Conservation (phyloP, 805 yeast genomes). For the Barnettozyma populi region DNA sequence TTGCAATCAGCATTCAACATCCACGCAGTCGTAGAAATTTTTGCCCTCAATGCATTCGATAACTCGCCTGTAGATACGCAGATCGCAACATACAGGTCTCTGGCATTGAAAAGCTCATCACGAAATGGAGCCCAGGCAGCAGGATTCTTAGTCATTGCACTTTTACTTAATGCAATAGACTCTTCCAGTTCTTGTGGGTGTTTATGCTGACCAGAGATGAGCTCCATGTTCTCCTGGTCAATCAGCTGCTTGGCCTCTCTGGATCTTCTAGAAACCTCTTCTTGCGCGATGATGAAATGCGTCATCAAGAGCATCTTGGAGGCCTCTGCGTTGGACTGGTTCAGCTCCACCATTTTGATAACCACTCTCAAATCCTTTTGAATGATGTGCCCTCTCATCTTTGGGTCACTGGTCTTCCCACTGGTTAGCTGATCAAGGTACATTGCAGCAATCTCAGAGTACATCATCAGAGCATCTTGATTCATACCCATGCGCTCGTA, state of each 20-base stretch:
- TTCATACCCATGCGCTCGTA: constrained; percentile 60
- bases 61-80: constrained; percentile 67
- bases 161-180: constrained; percentile 1
- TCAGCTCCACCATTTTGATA: constrained; percentile 58
- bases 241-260: constrained; percentile 29
- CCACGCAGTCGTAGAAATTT: constrained; percentile 59
- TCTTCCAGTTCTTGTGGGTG: constrained; percentile 8
- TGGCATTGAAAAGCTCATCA: constrained; percentile 70
- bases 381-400: constrained; percentile 48
- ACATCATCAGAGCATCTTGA: constrained; percentile 61
- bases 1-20: constrained; percentile 70
- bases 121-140: constrained; percentile 68
- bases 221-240: constrained; percentile 22
- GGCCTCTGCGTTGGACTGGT: constrained; percentile 39
- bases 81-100: constrained; percentile 70
- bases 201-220: not conserved
- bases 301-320: constrained; percentile 56
- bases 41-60: constrained; percentile 52
- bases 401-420: constrained; percentile 26
- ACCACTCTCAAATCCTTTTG: constrained; percentile 68
- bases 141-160: constrained; percentile 27
- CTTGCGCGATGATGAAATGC: constrained; percentile 61
- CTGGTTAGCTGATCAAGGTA: constrained; percentile 49
- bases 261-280: constrained; percentile 46
- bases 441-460: constrained; percentile 58